These are phyloP conservation scores for Cytidiella melzeri DNA, from an alignment of 768 basidiomycete genomes.

Conservation along the genomic window DNA sequence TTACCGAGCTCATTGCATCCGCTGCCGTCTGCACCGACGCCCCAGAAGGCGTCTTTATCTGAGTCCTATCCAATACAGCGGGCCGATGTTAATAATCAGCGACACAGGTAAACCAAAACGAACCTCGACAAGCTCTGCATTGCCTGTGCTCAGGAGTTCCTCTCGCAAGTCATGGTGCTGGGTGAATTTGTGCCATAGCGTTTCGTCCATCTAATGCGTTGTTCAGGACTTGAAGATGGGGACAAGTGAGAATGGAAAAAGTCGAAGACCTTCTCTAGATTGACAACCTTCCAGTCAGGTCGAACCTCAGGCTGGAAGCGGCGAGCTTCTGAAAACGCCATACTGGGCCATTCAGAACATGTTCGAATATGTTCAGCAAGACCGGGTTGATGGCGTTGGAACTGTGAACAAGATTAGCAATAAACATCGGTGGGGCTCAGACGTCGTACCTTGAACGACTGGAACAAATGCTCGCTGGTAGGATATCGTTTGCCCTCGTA, in stretches of 20 bases:
- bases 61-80: not conserved
- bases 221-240: too few species aligned
- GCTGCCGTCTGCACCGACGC: constrained; percentile 54
- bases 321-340: constrained; percentile 10
- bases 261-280: constrained; percentile 1
- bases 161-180: constrained; percentile 3
- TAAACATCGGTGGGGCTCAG: not conserved
- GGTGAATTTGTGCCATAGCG: constrained; percentile 7
- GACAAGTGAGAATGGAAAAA: too few species aligned
- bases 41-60: constrained; percentile 64
- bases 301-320: constrained; percentile 1
- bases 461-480: constrained; percentile 74
- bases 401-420: not conserved
- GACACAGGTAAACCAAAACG: constrained; percentile 6
- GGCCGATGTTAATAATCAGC: not conserved
- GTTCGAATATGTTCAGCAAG: constrained; percentile 14
- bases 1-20: constrained; percentile 75
- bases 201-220: constrained; percentile 7
- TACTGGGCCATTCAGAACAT: constrained; percentile 1
- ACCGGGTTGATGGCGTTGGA: not conserved
- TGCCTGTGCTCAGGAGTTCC: constrained; percentile 3
- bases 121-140: constrained; percentile 7
- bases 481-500: constrained; percentile 63
- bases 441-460: constrained; percentile 44
- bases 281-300: constrained; percentile 11